A percentile compares a stretch with the other conserved stretches of the same genome.
These are phyloP conservation scores for Trichoderma oligosporum DNA, from an alignment of 2,329 filamentous ascomycete species.

Conservation along the genomic window DNA sequence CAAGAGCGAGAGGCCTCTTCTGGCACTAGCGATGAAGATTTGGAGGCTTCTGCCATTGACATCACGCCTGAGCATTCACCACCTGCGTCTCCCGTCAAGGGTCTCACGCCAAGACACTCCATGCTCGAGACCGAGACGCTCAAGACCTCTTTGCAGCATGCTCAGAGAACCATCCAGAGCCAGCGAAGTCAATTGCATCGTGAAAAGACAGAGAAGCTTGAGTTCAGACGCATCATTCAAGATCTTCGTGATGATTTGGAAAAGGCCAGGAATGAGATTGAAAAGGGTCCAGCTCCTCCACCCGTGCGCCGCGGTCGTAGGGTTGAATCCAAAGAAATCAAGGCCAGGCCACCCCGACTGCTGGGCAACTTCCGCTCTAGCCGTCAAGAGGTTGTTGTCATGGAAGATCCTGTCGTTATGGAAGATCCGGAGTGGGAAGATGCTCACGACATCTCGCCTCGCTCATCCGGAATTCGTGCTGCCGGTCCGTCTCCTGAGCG, in stretches of 20 bases:
- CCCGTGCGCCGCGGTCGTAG: conserved; percentile 61
- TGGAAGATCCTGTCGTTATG: conserved; percentile 63
- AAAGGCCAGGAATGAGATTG: conserved; percentile 53
- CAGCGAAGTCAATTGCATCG: conserved; percentile 92
- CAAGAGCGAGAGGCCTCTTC: conserved; percentile 61
- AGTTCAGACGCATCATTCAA: conserved; percentile 90
- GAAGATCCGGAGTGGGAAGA: conserved; percentile 93
- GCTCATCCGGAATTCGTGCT: conserved; percentile 22
- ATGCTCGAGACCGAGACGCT: conserved; percentile 94
- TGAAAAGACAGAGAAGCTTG: conserved; percentile 97
- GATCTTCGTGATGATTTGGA: conserved; percentile 91
- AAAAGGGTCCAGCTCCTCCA: conserved; percentile 38
- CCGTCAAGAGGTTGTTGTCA: conserved; percentile 70
- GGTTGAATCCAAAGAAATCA: conserved; percentile 63
- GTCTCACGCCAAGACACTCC: conserved; percentile 77
- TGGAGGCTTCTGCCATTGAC: conserved; percentile 63
- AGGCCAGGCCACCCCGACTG: conserved; percentile 77
- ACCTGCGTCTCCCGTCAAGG: conserved; percentile 84
- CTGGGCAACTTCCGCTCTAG: conserved; percentile 72
- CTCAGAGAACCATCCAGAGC: conserved; percentile 94
- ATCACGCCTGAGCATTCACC: conserved; percentile 85
- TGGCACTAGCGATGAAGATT: conserved; percentile 58
- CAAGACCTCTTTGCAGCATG: conserved; percentile 89
- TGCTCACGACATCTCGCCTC: conserved; percentile 42
- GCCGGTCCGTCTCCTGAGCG: background rate